Conservation (phyloP, 2,329 filamentous ascomycete species). For the Malbranchea cinnamomea region DNA sequence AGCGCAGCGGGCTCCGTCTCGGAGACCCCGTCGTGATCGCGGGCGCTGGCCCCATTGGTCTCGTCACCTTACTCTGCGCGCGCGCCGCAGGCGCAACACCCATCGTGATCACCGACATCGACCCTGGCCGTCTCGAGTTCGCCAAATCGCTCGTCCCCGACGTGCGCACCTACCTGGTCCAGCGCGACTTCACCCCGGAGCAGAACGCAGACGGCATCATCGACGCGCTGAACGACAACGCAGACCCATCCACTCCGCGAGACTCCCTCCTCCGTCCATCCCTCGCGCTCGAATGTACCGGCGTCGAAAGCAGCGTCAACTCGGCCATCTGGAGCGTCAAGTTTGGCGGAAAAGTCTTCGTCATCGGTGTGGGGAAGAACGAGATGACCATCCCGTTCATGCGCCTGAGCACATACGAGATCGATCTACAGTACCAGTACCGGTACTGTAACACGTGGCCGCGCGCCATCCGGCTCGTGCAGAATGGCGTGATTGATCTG, state of each 20-base stretch:
- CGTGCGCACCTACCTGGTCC: conserved; percentile 53
- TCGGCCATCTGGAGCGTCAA: conserved; percentile 79
- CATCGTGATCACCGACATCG: conserved; percentile 88
- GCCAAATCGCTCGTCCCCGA: conserved; percentile 70
- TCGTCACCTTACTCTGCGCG: conserved; percentile 74
- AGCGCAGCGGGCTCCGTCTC: conserved; percentile 63
- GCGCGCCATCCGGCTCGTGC: conserved; percentile 71
- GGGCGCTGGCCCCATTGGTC: conserved; percentile 84
- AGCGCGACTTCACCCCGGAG: conserved; percentile 40
- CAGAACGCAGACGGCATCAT: conserved; percentile 57
- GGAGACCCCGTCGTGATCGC: conserved; percentile 83
- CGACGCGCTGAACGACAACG: conserved; percentile 44
- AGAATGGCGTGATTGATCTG: conserved; percentile 71
- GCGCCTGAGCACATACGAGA: conserved; percentile 75
- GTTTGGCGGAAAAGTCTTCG: conserved; percentile 93
- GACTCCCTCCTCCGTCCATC: conserved; percentile 56
- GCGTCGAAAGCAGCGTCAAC: conserved; percentile 76
- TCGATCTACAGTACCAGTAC: conserved; percentile 94
- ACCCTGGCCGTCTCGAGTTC: conserved; percentile 69
- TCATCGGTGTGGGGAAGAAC: conserved; percentile 89
- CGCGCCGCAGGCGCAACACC: conserved; percentile 79
- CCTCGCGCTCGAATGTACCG: conserved; percentile 81
- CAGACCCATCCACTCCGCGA: no score
- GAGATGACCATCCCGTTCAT: conserved; percentile 95
- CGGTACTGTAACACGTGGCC: conserved; percentile 95